These are phyloP conservation scores for Yarrowia phangngaensis DNA, from an alignment of 805 yeast species.

Conservation along the genomic window DNA sequence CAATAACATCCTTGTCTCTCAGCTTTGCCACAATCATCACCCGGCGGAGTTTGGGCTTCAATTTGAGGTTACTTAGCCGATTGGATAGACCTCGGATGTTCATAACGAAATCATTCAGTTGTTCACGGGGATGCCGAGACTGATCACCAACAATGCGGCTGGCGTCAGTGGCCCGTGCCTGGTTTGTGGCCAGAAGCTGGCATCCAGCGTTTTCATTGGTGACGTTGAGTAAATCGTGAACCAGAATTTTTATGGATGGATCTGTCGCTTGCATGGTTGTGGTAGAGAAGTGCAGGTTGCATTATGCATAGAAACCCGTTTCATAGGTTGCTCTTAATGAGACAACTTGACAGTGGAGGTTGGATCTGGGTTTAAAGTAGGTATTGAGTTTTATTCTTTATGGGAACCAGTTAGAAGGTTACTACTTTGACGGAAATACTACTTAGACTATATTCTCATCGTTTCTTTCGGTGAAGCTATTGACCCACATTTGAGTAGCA, in stretches of 20 bases:
- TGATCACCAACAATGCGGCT: slow-evolving; percentile 1
- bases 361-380: no score
- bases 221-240: slow-evolving; percentile 15
- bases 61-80: slow-evolving; percentile 32
- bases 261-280: no score
- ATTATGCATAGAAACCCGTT: no score
- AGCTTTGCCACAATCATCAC: slow-evolving; percentile 35
- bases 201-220: slow-evolving; percentile 8
- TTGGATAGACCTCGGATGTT: slow-evolving; percentile 18
- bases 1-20: slow-evolving; percentile 31
- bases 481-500: no score
- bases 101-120: slow-evolving; percentile 24
- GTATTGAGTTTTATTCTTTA: no score
- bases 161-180: not conserved
- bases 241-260: not conserved
- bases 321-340: no score
- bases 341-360: no score
- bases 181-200: not conserved
- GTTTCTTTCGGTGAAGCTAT: no score
- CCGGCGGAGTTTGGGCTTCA: slow-evolving; percentile 32
- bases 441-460: no score
- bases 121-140: slow-evolving; percentile 10
- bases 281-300: no score
- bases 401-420: no score
- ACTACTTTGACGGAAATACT: no score